phyloP scores from a whole-genome alignment of 371 early-diverging fungal species.

The Smittium mucronatum region DNA sequence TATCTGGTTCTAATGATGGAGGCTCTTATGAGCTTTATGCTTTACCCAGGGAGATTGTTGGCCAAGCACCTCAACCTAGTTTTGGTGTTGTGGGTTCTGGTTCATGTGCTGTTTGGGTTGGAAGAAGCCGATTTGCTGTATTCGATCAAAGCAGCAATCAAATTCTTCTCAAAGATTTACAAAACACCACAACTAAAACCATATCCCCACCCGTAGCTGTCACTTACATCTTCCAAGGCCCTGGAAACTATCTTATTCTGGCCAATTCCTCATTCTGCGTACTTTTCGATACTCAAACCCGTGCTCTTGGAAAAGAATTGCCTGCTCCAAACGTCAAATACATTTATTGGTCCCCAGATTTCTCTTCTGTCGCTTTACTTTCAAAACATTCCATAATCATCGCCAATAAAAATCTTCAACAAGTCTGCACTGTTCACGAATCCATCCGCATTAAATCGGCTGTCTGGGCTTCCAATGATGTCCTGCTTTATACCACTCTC shows the following conservation, averaged over 20 bases:
- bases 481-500: conserved; percentile 92
- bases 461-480: conserved; percentile 83
- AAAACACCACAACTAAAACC: conserved; percentile 76
- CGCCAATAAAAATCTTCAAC: conserved; percentile 72
- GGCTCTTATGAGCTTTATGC: conserved; percentile 77
- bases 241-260: conserved; percentile 61
- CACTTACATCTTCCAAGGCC: conserved; percentile 77
- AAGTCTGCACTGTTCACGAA: conserved; percentile 80
- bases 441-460: conserved; percentile 95
- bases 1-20: conserved; percentile 71
- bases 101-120: conserved; percentile 76
- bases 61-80: conserved; percentile 34
- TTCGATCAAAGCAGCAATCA: conserved; percentile 65
- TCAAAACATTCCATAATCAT: conserved; percentile 88
- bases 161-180: conserved; percentile 66
- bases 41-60: conserved; percentile 57
- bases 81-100: conserved; percentile 66
- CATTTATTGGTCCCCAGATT: conserved; percentile 78
- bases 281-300: conserved; percentile 78
- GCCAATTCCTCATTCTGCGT: conserved; percentile 70
- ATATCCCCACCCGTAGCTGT: conserved; percentile 64
- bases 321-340: conserved; percentile 71
- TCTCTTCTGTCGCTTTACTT: conserved; percentile 70
- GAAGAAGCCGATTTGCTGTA: conserved; percentile 89
- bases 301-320: conserved; percentile 57